Percentiles rank a stretch among this genome's conserved stretches.
These are phyloP conservation scores for Lyophyllum atratum DNA, from an alignment of 768 basidiomycete genomes.

Conservation along the genomic window DNA sequence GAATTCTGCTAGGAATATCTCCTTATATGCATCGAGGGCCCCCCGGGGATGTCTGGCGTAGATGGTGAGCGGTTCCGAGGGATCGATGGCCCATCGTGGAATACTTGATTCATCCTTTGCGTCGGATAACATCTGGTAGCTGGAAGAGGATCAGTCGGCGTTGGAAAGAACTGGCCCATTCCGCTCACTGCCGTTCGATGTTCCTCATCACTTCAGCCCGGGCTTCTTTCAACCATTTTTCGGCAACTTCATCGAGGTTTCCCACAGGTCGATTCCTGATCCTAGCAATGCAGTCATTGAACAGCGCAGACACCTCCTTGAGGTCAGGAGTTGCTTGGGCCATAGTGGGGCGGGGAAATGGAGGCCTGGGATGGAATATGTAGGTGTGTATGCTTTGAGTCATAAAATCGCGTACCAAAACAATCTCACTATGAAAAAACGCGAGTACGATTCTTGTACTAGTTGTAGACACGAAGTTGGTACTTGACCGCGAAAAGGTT, in stretches of 20 bases:
- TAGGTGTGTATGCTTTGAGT: too few relatives aligned
- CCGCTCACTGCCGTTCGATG: background rate
- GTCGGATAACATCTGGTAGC: background rate
- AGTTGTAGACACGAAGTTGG: too few relatives aligned
- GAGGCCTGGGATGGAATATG: background rate
- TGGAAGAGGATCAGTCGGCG: background rate
- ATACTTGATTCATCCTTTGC: background rate
- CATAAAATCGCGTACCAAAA: background rate
- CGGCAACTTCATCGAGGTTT: constrained; percentile 4
- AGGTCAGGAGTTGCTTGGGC: background rate
- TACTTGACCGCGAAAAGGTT: too few relatives aligned
- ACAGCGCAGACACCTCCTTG: constrained; percentile 9
- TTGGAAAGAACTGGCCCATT: background rate
- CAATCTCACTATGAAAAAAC: too few relatives aligned
- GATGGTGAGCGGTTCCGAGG: background rate
- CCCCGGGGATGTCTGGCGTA: background rate
- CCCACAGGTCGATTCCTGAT: background rate
- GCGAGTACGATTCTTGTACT: too few relatives aligned
- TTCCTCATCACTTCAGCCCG: background rate
- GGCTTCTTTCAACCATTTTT: constrained; percentile 8
- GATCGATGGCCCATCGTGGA: constrained; percentile 4
- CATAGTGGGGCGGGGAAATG: background rate
- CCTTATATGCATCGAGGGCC: background rate
- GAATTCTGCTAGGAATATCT: background rate
- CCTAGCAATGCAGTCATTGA: constrained; percentile 8